Evolutionary conservation across 2,329 filamentous ascomycete genomes (phyloP), one percentile per base, ranked within the genome.

Genomic region (Penicillium sp.): DNA sequence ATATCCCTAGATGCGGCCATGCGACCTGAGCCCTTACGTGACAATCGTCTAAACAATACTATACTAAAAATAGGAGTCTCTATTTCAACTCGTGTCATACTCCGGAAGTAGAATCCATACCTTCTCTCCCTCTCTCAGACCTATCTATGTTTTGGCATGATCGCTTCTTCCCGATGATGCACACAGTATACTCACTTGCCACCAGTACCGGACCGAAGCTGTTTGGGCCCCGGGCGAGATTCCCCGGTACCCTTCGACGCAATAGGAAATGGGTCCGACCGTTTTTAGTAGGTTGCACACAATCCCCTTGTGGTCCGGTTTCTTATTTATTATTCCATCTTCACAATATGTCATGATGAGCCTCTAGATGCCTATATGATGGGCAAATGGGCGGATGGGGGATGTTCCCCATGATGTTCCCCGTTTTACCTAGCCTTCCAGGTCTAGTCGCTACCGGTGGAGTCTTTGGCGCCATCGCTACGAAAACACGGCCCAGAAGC

Each of bases 161-260:
- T 20, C 33, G 33, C 33, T 37, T 20, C 33, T 37, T 37, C 20
- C 33, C 4, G 32, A 52, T 52, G 48, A 53, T 54, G 49, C 38
- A 49, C 20, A 12, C 20, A 12, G 9, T 44, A 49, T 49, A 43
- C 45, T 54, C 52, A 52, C 43, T 54, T 49, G 52, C 52, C 52
- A 51, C 50, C 13, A n/a, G 25, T 27, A 40, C 38, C 23, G 27
- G 33, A 37, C 33, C 15, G 33, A 37, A 20, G 33, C 15, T 18
- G 33, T 37, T 37, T 12, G 6, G 7, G 7, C 12, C 31, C 27
- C 24, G 39, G 28, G 28, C 3, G 27, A 31, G 4, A 23, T 23
- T 37, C 18, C 31, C 35, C 25, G 27, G 18, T 38, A 15, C 40
- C 10, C 10, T 40, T n/a, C 23, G 38, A 40, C 38, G n/a, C 38